These are phyloP conservation scores for Penicillium sp. DNA, from an alignment of 2,329 filamentous ascomycete genomes.

Conservation along the genomic window DNA sequence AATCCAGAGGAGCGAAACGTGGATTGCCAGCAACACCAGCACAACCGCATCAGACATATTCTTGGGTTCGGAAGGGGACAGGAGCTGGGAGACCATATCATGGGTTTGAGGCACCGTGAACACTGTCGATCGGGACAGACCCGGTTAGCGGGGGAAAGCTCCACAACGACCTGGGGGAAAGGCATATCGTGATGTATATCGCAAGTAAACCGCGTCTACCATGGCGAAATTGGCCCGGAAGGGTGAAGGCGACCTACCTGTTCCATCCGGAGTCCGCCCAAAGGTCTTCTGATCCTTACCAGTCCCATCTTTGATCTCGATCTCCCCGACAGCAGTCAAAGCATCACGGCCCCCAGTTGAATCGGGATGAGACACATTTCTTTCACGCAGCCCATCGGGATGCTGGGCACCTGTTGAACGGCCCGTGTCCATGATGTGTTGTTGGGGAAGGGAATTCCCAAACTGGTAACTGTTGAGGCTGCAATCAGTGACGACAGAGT, in stretches of 20 bases:
- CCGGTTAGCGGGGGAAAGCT: constrained; percentile 18
- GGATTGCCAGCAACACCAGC: constrained; percentile 68
- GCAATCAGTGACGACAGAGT: constrained; percentile 17
- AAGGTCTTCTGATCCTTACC: constrained; percentile 70
- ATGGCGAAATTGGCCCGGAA: not conserved
- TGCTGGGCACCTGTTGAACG: constrained; percentile 37
- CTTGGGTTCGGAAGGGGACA: constrained; percentile 92
- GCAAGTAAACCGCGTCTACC: not conserved
- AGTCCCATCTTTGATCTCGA: constrained; percentile 46
- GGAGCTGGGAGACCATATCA: constrained; percentile 97
- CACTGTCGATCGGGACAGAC: constrained; percentile 52
- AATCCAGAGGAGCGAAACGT: constrained; percentile 68
- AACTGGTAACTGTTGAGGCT: constrained; percentile 16
- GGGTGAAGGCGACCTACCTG: constrained; percentile 58
- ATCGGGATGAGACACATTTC: constrained; percentile 38
- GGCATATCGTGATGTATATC: not conserved
- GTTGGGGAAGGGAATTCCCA: constrained; percentile 14
- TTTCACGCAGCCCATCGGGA: constrained; percentile 46
- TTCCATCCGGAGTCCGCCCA: constrained; percentile 85
- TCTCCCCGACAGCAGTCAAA: constrained; percentile 28
- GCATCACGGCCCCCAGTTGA: constrained; percentile 49
- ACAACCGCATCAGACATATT: constrained; percentile 83
- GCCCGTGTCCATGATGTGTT: constrained; percentile 37
- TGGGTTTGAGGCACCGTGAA: constrained; percentile 94
- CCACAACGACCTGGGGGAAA: constrained; percentile 2